Base-by-base conservation (phyloP, 78 protist species). In the Polysphondylium violaceum region DNA sequence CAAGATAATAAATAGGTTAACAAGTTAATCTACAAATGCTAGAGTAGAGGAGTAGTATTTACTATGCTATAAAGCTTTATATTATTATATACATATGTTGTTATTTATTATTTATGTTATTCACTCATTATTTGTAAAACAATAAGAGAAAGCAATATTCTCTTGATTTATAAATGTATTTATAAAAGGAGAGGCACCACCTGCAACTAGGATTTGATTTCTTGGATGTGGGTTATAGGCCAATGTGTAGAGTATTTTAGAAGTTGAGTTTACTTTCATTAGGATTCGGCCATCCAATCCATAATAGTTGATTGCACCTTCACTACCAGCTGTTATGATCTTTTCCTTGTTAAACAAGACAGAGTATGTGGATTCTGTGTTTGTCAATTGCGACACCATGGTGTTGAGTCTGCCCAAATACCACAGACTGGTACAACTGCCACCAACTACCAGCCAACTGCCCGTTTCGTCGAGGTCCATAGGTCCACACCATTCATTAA, bases 401-500 rank as follows among this genome's bases (percentile, higher is more conserved):
- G 90, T 69, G 33, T 81, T 81, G 2, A 81, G 23, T 68, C 58
- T 50, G 33, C 90, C 90, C 19, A 81, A 47, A 58, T 81, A 81
- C 90, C 90, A 81, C 50, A 81, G 25, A 43, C 56, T 69, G n/a
- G 58, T 12, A n/a, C 73, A 38, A 58, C 72, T 69, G 12, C 90
- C 90, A 81, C 90, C 90, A 23, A 81, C 90, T 11, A 47, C 90
- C 40, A 81, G 69, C 90, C 90, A 81, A 69, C 69, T 81, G 21
- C 90, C 90, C 38, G 77, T 81, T 47, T 43, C 90, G 58, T 81
- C 90, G 11, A 81, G 41, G 43, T 81, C 90, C 6, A 81, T 25
- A 44, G 90, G 74, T 35, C 90, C 90, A 40, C 77, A 68, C 90
- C 90, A 81, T n/a, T 68, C 53, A 58, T 41, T 79, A 25, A 47